phyloP scores from a whole-genome alignment of 345 rosid genomes.

The Cardamine chenopodiifolia region DNA sequence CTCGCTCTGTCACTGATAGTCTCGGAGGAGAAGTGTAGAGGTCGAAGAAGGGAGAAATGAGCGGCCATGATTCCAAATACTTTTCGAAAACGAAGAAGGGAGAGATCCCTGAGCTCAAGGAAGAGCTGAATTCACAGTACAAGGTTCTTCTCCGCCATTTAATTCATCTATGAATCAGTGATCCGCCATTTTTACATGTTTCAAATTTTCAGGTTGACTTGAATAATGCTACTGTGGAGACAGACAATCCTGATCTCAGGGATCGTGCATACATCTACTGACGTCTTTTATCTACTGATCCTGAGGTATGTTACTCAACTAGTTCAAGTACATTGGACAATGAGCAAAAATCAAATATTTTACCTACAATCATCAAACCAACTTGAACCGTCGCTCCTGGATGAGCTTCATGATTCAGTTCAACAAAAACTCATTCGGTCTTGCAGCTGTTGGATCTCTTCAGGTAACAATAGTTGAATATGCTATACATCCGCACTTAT shows the following conservation, averaged over 20 bases:
- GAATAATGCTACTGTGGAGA: conserved; percentile 94
- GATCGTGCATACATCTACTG: conserved; percentile 97
- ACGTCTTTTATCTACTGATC: conserved; percentile 94
- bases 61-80: conserved; percentile 98
- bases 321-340: not conserved
- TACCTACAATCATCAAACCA: conserved; percentile 51
- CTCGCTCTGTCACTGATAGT: conserved; percentile 15
- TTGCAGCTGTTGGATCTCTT: conserved; percentile 83
- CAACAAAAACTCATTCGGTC: conserved; percentile 90
- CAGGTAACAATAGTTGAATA: conserved; percentile 57
- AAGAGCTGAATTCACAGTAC: conserved; percentile 95
- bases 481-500: not conserved
- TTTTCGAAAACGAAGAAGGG: conserved; percentile 97
- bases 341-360: conserved; percentile 30
- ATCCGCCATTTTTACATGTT: conserved; percentile 21
- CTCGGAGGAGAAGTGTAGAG: conserved; percentile 20
- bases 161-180: conserved; percentile 31
- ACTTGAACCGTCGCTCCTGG: conserved; percentile 84
- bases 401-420: conserved; percentile 99
- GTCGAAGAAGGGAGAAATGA: conserved; percentile 52
- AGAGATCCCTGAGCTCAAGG: conserved; percentile 95
- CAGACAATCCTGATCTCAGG: conserved; percentile 96
- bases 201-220: conserved; percentile 68
- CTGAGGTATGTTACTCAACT: conserved; percentile 61
- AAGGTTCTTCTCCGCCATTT: conserved; percentile 52